Evolutionary conservation across 2,329 filamentous ascomycete genomes (phyloP), one percentile per base, ranked within the genome.

Genomic region (Aspergillus udagawae): DNA sequence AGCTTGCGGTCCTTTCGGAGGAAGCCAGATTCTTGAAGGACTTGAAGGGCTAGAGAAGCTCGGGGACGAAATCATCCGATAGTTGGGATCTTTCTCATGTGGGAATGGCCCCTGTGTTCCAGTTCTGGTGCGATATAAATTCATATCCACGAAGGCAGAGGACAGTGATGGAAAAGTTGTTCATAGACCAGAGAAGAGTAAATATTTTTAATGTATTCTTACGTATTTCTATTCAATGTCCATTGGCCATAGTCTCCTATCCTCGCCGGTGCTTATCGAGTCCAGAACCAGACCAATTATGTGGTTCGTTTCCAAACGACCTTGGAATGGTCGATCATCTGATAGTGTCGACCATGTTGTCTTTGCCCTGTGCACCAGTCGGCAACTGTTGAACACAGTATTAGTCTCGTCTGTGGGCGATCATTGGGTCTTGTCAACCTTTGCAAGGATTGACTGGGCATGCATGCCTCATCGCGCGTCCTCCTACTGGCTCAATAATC

Each of bases 1-100:
- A 52, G 79, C 80, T 14, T 79, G 77, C 45, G 86, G 89, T 2
- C 78, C 90, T 60, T 77, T 96, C 25, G 90, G 89, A 12, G 90
- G 91, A 4, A 95, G 91, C 74, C 86, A 89, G 71, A 95, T 97
- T 61, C 80, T 96, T 32, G 92, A 96, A 71, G 85, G 85, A 21
- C 77, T 92, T 55, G 88, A 95, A 70, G 90, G 90, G 3, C 88
- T 94, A 65, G 88, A 92, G 60, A 74, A 72, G 49, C 69, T 70
- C 32, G 72, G 72, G 23, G 65, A 67, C 48, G 86, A 88, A 56
- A 76, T 90, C 60, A 91, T 92, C 73, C 86, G 88, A 56, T 90
- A 71, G 84, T 57, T 17, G 5, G 14, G 32, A 38, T 38, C 14
- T 17, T 29, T 38, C 12, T 7, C 32, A 3, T 17, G 32, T 35